These are phyloP conservation scores for Leishmania amazonensis DNA, from an alignment of 208 protist species.

Conservation along the genomic window DNA sequence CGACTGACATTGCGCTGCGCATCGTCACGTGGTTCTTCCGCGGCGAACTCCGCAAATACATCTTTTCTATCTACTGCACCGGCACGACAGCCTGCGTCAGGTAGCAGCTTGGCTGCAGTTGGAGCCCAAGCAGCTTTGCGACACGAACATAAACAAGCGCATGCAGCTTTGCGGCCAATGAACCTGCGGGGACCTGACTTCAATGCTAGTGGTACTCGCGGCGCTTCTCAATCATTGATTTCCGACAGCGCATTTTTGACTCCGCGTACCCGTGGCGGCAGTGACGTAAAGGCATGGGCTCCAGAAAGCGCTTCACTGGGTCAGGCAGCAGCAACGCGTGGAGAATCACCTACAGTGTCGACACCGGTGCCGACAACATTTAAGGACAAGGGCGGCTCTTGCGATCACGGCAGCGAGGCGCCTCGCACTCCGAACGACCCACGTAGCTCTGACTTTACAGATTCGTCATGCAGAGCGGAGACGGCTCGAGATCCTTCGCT, in stretches of 20 bases:
- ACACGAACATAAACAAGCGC: slow-evolving; percentile 14
- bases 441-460: neutral
- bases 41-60: neutral
- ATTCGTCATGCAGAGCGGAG: neutral
- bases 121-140: slow-evolving; percentile 19
- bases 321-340: neutral
- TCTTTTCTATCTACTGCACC: neutral
- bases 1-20: neutral
- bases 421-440: neutral
- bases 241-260: neutral
- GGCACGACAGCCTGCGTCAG: neutral
- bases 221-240: neutral
- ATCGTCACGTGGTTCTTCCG: neutral
- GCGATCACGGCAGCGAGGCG: neutral
- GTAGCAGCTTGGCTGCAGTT: slow-evolving; percentile 1
- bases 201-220: neutral
- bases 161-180: neutral
- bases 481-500: neutral
- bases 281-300: neutral
- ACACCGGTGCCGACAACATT: neutral
- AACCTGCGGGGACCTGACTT: neutral
- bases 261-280: neutral
- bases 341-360: neutral
- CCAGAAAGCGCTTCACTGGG: slow-evolving; percentile 2
- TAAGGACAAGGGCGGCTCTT: no score